A percentile compares a stretch with the other conserved stretches of the same genome.
Conservation (phyloP, 1,284 basidiomycete genomes). For the Ceratorhiza oryzae-sativae region DNA sequence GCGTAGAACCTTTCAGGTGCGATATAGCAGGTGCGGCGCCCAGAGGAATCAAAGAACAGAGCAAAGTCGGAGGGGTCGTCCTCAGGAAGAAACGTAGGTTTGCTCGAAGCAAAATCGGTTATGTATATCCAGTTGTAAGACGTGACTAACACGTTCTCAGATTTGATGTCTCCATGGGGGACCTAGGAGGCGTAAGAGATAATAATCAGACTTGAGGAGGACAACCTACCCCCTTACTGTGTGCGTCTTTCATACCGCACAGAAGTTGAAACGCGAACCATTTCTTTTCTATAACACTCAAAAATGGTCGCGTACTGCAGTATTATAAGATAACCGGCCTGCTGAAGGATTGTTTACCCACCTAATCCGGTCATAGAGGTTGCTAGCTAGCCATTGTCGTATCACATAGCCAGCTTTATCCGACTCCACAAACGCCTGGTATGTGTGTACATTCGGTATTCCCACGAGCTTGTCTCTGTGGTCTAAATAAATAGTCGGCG, state of each 20-base stretch:
- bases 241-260: slow-evolving; percentile 82
- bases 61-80: slow-evolving; percentile 98
- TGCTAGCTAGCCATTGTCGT: slow-evolving; percentile 94
- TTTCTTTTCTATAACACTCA: slow-evolving; percentile 92
- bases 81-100: slow-evolving; percentile 93
- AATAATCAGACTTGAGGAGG: background rate
- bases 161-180: slow-evolving; percentile 97
- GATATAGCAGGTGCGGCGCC: slow-evolving; percentile 91
- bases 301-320: slow-evolving; percentile 90
- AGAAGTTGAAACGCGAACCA: slow-evolving; percentile 98
- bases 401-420: slow-evolving; percentile 96
- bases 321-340: slow-evolving; percentile 5
- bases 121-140: slow-evolving; percentile 96
- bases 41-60: slow-evolving; percentile 97
- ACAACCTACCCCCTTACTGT: slow-evolving; percentile 64
- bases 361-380: slow-evolving; percentile 98
- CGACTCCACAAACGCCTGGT: slow-evolving; percentile 91
- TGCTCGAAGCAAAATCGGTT: slow-evolving; percentile 97
- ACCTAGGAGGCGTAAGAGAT: slow-evolving; percentile 59
- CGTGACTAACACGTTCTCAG: slow-evolving; percentile 96
- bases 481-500: slow-evolving; percentile 55
- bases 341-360: slow-evolving; percentile 51
- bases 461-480: slow-evolving; percentile 86
- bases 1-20: slow-evolving; percentile 97
- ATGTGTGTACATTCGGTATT: slow-evolving; percentile 88